Conservation (phyloP, 768 basidiomycete species). For the Hygrocybe punicea region DNA sequence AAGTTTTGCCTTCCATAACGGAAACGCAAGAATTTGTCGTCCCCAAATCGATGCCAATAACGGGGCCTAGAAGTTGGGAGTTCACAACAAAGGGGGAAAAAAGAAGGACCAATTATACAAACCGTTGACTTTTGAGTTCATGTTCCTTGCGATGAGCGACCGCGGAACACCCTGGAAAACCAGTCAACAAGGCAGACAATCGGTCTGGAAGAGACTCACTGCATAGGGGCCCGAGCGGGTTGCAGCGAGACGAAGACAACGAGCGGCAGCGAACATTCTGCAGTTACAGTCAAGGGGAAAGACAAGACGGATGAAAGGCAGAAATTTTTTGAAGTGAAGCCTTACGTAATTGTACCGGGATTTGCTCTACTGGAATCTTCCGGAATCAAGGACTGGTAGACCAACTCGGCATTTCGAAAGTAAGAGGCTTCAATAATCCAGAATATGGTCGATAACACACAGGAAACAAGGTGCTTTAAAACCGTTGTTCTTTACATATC, state of each 20-base stretch:
- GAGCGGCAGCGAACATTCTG: slow-evolving; percentile 72
- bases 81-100: not conserved
- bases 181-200: not conserved
- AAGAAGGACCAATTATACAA: slow-evolving; percentile 13
- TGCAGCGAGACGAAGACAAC: slow-evolving; percentile 57
- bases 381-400: not conserved
- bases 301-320: slow-evolving; percentile 25
- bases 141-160: slow-evolving; percentile 79
- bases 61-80: slow-evolving; percentile 54
- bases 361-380: slow-evolving; percentile 12
- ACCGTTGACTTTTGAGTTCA: slow-evolving; percentile 95
- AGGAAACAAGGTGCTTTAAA: too few relatives aligned
- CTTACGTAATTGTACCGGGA: not conserved
- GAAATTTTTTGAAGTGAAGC: not conserved
- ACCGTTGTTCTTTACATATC: too few relatives aligned
- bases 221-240: slow-evolving; percentile 63
- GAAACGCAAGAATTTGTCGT: slow-evolving; percentile 90
- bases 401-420: too few relatives aligned
- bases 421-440: not conserved
- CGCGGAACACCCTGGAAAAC: slow-evolving; percentile 57
- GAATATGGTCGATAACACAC: not conserved
- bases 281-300: slow-evolving; percentile 44
- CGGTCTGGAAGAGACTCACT: slow-evolving; percentile 34
- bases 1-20: slow-evolving; percentile 93
- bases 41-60: slow-evolving; percentile 95